phyloP scores from a whole-genome alignment of 257 asterid genomes.

The Lithospermum erythrorhizon region DNA sequence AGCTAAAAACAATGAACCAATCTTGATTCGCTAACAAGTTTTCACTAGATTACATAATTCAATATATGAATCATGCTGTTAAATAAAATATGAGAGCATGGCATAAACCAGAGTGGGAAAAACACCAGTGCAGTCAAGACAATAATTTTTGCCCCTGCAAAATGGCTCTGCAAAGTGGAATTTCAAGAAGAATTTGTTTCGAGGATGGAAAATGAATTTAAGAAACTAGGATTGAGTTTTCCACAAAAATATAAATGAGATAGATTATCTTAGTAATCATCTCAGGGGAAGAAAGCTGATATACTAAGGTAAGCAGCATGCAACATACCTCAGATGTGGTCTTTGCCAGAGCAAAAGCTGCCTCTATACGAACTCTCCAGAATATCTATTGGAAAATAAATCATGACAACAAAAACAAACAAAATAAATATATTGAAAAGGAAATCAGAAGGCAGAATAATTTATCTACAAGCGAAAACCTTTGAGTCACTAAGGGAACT shows the following conservation, averaged over 20 bases:
- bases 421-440: background rate
- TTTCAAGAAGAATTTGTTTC: too few species aligned
- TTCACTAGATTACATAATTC: too few species aligned
- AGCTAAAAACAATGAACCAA: too few species aligned
- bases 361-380: slow-evolving; percentile 93
- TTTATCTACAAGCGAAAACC: slow-evolving; percentile 36
- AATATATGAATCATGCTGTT: too few species aligned
- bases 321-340: slow-evolving; percentile 70
- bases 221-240: too few species aligned
- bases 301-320: background rate
- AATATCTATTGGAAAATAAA: slow-evolving; percentile 48
- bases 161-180: background rate
- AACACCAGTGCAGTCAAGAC: too few species aligned
- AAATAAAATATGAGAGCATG: background rate
- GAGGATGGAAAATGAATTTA: too few species aligned
- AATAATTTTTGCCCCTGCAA: background rate
- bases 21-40: too few species aligned
- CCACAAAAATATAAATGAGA: background rate
- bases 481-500: slow-evolving; percentile 79
- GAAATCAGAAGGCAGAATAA: background rate
- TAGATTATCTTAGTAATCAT: background rate
- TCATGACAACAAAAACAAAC: slow-evolving; percentile 3
- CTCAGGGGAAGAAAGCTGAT: background rate
- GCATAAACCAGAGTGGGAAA: too few species aligned
- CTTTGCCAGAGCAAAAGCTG: slow-evolving; percentile 87